Evolutionary conservation across 148 eudicot genomes (phyloP).

Genomic region (Camellia lanceoleosa): DNA sequence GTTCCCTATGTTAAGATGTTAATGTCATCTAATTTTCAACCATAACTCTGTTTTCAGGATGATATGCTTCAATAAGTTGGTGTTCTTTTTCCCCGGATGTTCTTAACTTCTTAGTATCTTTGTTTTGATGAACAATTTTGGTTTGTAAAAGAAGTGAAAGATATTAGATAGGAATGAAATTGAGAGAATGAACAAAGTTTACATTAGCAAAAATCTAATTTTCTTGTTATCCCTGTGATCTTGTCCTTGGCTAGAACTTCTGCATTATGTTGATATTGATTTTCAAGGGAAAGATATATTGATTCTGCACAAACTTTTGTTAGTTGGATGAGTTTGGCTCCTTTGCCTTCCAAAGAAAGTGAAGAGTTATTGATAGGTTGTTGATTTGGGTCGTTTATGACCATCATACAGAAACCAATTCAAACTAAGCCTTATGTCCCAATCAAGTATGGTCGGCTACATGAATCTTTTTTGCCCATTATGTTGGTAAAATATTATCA

Average conservation of each 20-base stretch:
- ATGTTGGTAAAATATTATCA: neutral
- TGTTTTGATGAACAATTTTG: neutral
- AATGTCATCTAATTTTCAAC: neutral
- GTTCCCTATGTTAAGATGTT: neutral
- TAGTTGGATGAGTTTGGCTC: slow-evolving; percentile 1
- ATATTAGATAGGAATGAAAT: too few relatives aligned
- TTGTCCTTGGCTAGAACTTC: neutral
- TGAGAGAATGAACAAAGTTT: neutral
- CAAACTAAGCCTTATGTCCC: too few relatives aligned
- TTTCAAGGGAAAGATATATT: neutral
- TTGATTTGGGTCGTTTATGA: neutral
- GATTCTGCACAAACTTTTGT: neutral
- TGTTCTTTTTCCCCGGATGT: slow-evolving; percentile 4
- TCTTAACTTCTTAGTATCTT: neutral
- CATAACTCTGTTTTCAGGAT: neutral
- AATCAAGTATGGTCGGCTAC: too few relatives aligned
- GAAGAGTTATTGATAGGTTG: neutral
- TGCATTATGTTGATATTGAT: neutral
- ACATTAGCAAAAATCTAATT: neutral
- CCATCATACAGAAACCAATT: neutral
- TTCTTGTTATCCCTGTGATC: neutral
- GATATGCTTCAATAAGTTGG: neutral
- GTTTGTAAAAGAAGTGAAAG: too few relatives aligned
- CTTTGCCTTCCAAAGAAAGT: neutral
- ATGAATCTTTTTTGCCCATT: too few relatives aligned